Conservation (phyloP, 1,139 yeast species). For the Pneumocystis oryctolagi region DNA sequence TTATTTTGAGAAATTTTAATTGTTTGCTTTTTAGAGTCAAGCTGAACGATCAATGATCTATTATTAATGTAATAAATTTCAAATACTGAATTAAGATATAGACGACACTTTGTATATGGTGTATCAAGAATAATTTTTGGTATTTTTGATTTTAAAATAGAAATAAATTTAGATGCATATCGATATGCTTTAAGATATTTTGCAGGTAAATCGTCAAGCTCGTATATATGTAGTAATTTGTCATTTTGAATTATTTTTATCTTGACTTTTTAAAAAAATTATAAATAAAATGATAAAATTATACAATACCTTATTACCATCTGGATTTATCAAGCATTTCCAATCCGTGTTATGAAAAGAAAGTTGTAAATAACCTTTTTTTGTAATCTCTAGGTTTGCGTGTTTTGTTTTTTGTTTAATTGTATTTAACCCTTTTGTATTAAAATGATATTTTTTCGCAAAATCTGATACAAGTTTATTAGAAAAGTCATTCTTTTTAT, state of each 20-base stretch:
- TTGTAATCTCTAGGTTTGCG: background rate
- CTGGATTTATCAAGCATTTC: background rate
- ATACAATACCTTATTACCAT: background rate
- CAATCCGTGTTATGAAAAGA: background rate
- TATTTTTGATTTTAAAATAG: constrained; percentile 8
- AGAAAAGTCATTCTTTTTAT: background rate
- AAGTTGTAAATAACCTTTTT: background rate
- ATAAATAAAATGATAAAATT: background rate
- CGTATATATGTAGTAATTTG: background rate
- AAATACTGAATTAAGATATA: background rate
- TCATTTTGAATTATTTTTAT: background rate
- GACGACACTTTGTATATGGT: background rate
- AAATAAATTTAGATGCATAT: constrained; percentile 10
- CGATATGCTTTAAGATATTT: constrained; percentile 10
- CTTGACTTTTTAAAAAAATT: background rate
- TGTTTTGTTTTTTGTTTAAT: background rate
- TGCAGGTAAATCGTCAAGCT: constrained; percentile 11
- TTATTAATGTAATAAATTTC: background rate
- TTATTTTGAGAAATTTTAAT: background rate
- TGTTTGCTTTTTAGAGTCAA: background rate
- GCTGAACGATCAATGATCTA: background rate
- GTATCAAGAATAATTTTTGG: constrained; percentile 1
- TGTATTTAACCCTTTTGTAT: background rate
- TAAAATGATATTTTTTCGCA: background rate
- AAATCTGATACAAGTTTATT: background rate